Conservation (phyloP, 495 filamentous ascomycete species). For the Hypoxylon cercidicola region DNA sequence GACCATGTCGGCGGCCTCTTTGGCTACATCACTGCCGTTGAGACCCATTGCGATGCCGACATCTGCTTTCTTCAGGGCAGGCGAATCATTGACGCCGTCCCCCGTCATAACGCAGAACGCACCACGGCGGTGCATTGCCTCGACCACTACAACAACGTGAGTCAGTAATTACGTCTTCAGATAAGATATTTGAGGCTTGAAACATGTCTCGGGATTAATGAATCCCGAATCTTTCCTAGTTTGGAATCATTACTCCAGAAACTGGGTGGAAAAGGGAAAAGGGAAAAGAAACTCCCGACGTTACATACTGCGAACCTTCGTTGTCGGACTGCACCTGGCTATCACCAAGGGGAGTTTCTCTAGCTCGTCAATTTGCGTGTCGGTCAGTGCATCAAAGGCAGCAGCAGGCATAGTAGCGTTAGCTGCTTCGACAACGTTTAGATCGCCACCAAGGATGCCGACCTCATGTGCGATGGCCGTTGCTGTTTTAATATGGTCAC, state of each 20-base stretch:
- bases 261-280: too few relatives aligned
- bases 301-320: conserved; percentile 81
- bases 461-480: conserved; percentile 68
- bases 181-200: too few relatives aligned
- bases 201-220: too few relatives aligned
- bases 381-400: conserved; percentile 73
- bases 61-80: conserved; percentile 82
- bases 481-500: conserved; percentile 71
- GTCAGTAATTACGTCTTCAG: too few relatives aligned
- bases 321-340: conserved; percentile 75
- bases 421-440: conserved; percentile 52
- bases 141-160: too few relatives aligned
- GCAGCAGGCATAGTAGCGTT: conserved; percentile 66
- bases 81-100: conserved; percentile 89
- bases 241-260: too few relatives aligned
- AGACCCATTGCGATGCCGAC: conserved; percentile 88
- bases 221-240: too few relatives aligned
- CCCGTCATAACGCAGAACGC: conserved; percentile 84
- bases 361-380: conserved; percentile 71
- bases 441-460: conserved; percentile 42
- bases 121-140: conserved; percentile 71
- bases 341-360: conserved; percentile 75
- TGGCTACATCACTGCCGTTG: conserved; percentile 83
- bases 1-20: conserved; percentile 84
- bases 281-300: too few relatives aligned